phyloP scores from a whole-genome alignment of 139 green algal species.

The Chlorella sp. region DNA sequence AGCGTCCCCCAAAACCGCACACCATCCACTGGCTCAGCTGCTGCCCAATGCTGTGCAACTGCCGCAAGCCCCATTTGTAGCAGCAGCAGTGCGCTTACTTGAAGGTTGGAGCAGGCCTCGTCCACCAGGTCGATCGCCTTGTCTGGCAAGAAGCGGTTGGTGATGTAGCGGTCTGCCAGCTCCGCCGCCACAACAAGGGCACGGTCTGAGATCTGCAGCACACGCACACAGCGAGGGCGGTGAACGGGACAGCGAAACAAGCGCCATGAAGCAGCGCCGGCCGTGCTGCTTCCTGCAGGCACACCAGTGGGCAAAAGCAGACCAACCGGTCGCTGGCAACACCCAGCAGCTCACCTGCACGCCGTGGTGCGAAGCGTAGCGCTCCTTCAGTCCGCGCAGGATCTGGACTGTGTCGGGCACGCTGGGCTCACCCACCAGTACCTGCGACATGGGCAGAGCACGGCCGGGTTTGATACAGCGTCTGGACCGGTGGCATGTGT shows the following conservation, averaged over 20 bases:
- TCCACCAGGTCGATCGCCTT: conserved; percentile 94
- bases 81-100: not conserved
- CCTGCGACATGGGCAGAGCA: conserved; percentile 33
- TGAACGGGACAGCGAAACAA: too few relatives aligned
- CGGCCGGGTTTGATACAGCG: too few relatives aligned
- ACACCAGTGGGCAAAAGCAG: too few relatives aligned
- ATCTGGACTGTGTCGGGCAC: conserved; percentile 95
- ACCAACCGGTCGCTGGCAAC: too few relatives aligned
- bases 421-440: conserved; percentile 85
- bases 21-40: too few relatives aligned
- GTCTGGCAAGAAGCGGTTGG: conserved; percentile 78
- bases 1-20: too few relatives aligned
- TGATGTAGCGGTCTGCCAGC: conserved; percentile 81
- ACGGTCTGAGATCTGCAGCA: conserved; percentile 68
- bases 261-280: too few relatives aligned
- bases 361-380: conserved; percentile 84
- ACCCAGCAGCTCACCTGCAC: too few relatives aligned
- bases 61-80: not conserved
- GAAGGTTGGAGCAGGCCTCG: conserved; percentile 77
- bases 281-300: too few relatives aligned
- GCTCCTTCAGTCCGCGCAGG: conserved; percentile 92
- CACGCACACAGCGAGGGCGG: too few relatives aligned
- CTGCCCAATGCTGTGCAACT: too few relatives aligned
- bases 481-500: too few relatives aligned
- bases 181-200: conserved; percentile 80